A percentile compares a stretch with the other conserved stretches of the same genome.
Evolutionary conservation across 768 basidiomycete genomes (phyloP).

Genomic region (Sporobolomyces phaffii): DNA sequence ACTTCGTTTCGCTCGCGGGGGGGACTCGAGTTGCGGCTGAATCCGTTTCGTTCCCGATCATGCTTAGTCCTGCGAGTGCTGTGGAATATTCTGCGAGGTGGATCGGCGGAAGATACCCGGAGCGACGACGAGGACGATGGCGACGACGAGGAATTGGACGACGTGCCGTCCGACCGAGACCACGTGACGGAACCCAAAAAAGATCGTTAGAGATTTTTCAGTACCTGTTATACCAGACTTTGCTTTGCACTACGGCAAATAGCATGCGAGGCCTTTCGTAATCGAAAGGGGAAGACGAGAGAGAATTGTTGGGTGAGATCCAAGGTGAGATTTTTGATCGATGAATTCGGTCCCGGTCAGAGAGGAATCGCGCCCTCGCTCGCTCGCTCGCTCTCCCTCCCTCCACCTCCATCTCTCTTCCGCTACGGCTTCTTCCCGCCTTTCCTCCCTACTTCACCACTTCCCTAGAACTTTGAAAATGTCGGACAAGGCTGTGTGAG

Average conservation of each 20-base stretch:
- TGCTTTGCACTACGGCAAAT: too few species aligned
- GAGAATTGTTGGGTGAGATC: too few species aligned
- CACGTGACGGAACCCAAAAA: slow-evolving; percentile 6
- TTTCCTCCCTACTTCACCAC: slow-evolving; percentile 45
- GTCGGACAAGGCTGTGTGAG: slow-evolving; percentile 34
- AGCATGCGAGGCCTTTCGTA: too few species aligned
- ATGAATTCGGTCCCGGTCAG: background rate
- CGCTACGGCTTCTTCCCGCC: slow-evolving; percentile 41
- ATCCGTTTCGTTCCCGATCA: too few species aligned
- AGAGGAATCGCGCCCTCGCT: background rate
- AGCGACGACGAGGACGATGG: slow-evolving; percentile 66
- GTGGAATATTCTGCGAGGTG: slow-evolving; percentile 68
- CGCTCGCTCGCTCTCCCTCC: background rate
- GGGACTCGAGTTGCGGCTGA: too few species aligned
- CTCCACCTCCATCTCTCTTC: slow-evolving; percentile 36
- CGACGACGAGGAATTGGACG: slow-evolving; percentile 15
- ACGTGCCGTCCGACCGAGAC: background rate
- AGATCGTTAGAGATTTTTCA: background rate
- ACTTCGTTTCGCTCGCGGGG: too few species aligned
- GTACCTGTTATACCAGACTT: too few species aligned
- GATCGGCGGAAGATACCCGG: slow-evolving; percentile 72
- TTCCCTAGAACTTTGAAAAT: background rate
- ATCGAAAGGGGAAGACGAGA: background rate
- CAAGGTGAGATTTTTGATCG: too few species aligned
- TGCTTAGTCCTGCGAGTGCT: slow-evolving; percentile 68